Evolutionary conservation across 2,329 filamentous ascomycete species (phyloP).

Genomic region (Alternaria arbusti): DNA sequence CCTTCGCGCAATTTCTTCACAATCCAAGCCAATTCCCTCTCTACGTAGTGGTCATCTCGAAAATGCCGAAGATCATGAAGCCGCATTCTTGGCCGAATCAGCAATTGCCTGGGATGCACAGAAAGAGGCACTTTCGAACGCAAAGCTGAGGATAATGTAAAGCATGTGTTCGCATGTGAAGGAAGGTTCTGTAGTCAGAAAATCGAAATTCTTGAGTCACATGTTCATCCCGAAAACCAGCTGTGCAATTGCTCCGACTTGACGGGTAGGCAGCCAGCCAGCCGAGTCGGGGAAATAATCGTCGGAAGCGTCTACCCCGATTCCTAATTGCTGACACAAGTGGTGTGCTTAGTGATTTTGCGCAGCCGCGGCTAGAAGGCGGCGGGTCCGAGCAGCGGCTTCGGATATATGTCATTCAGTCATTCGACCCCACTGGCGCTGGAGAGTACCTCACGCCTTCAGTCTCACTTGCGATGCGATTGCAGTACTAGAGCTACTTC

Average conservation of each 20-base stretch:
- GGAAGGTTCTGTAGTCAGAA: background rate
- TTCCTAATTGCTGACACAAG: slow-evolving; percentile 29
- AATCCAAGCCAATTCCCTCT: background rate
- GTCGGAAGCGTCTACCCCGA: background rate
- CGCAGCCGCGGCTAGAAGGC: slow-evolving; percentile 17
- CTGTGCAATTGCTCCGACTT: background rate
- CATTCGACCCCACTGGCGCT: slow-evolving; percentile 7
- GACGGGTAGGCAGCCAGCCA: background rate
- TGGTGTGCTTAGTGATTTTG: slow-evolving; percentile 3
- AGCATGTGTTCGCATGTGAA: background rate
- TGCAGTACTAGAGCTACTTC: background rate
- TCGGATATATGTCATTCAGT: slow-evolving; percentile 22
- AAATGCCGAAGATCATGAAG: slow-evolving; percentile 78
- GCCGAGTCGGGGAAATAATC: background rate
- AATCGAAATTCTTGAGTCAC: background rate
- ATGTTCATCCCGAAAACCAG: background rate
- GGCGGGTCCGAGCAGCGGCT: slow-evolving; percentile 16
- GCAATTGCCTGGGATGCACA: slow-evolving; percentile 92
- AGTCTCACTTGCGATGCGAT: background rate
- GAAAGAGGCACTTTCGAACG: slow-evolving; percentile 87
- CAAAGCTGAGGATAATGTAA: slow-evolving; percentile 38
- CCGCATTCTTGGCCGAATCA: slow-evolving; percentile 88
- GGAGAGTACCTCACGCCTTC: background rate
- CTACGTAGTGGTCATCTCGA: background rate
- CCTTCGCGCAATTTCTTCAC: background rate